Conservation (phyloP, 2,329 filamentous ascomycete genomes). For the Xylaria sp. region DNA sequence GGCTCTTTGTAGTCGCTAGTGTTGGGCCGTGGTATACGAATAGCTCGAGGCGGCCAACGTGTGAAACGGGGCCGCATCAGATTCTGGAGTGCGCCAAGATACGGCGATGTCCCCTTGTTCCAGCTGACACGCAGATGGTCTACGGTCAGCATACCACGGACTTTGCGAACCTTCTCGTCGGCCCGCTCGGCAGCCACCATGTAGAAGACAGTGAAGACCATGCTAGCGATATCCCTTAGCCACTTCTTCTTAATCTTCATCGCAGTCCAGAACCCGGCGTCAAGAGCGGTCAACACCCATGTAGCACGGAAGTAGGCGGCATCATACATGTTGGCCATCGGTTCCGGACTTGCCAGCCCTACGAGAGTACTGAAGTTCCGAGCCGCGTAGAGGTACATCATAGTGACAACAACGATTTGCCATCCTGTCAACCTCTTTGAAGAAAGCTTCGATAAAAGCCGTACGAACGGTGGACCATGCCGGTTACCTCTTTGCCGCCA, state of each 20-base stretch:
- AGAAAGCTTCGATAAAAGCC: slow-evolving; percentile 72
- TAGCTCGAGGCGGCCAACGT: slow-evolving; percentile 78
- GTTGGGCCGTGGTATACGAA: slow-evolving; percentile 81
- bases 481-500: slow-evolving; percentile 69
- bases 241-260: slow-evolving; percentile 86
- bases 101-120: slow-evolving; percentile 93
- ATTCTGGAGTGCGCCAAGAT: slow-evolving; percentile 73
- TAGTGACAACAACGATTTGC: slow-evolving; percentile 86
- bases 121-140: slow-evolving; percentile 91
- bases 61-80: slow-evolving; percentile 80
- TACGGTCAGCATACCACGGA: slow-evolving; percentile 83
- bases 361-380: slow-evolving; percentile 94
- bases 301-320: slow-evolving; percentile 93
- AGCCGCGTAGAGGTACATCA: slow-evolving; percentile 88
- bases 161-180: slow-evolving; percentile 94
- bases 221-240: slow-evolving; percentile 79
- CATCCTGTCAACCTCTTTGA: slow-evolving; percentile 78
- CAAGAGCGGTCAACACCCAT: slow-evolving; percentile 92
- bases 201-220: slow-evolving; percentile 89
- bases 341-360: slow-evolving; percentile 89
- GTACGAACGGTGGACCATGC: slow-evolving; percentile 82
- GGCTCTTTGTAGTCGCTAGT: slow-evolving; percentile 84
- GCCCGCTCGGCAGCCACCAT: slow-evolving; percentile 90
- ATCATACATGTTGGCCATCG: slow-evolving; percentile 91
- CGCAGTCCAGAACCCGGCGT: slow-evolving; percentile 97